A percentile compares a stretch with the other conserved stretches of the same genome.
Evolutionary conservation across 345 rosid species (phyloP).

Genomic region (Stellera chamaejasme): DNA sequence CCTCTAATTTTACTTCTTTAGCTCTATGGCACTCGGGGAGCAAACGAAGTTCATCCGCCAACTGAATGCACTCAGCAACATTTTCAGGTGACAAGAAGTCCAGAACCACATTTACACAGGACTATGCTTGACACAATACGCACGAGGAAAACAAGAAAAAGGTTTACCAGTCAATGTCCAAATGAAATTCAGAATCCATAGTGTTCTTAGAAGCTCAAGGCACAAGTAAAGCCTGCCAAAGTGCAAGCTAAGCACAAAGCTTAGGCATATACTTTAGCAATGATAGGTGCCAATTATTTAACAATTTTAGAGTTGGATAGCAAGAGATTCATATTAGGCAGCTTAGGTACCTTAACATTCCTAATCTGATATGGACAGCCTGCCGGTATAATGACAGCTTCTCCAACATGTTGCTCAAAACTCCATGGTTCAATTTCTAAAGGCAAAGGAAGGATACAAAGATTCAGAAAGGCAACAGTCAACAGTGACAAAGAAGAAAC

Average conservation of each 20-base stretch:
- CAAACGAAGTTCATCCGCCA: slow-evolving; percentile 59
- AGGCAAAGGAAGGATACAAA: slow-evolving; percentile 9
- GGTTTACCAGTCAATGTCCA: too few species aligned
- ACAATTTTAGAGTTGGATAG: too few species aligned
- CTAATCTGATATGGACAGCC: slow-evolving; percentile 93
- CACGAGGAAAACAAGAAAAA: slow-evolving; percentile 2
- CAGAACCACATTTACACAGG: slow-evolving; percentile 82
- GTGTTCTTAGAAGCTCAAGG: too few species aligned
- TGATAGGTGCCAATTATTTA: too few species aligned
- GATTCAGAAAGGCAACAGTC: not conserved
- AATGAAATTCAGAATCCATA: too few species aligned
- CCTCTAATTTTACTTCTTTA: slow-evolving; percentile 63
- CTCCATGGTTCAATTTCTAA: slow-evolving; percentile 92
- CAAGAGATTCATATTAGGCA: too few species aligned
- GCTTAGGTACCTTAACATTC: slow-evolving; percentile 56
- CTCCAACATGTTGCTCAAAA: slow-evolving; percentile 89
- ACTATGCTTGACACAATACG: slow-evolving; percentile 35
- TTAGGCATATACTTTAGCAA: too few species aligned
- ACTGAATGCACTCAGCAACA: slow-evolving; percentile 44
- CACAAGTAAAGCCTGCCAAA: too few species aligned
- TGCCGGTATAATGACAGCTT: slow-evolving; percentile 85
- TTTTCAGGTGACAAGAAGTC: slow-evolving; percentile 90
- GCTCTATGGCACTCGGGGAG: slow-evolving; percentile 69
- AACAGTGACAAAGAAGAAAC: not conserved
- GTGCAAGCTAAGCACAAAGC: too few species aligned